Conservation (phyloP, 179 eudicot species). For the Amaranthus tricolor region DNA sequence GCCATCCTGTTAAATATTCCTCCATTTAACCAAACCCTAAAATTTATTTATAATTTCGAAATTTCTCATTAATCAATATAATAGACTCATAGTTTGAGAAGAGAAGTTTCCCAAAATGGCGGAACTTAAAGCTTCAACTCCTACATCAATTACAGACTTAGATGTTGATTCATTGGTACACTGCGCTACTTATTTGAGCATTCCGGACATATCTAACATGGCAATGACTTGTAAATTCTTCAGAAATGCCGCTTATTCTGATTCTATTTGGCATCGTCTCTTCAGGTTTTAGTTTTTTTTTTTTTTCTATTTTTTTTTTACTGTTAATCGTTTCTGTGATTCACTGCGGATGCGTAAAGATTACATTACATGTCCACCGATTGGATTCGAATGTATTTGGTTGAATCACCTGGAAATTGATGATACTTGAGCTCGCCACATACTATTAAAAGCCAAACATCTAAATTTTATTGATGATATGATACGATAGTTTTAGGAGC, state of each 20-base stretch:
- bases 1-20: neutral
- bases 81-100: neutral
- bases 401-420: too few relatives aligned
- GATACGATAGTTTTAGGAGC: too few relatives aligned
- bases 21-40: neutral
- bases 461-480: too few relatives aligned
- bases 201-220: slow-evolving; percentile 52
- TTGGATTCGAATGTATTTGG: too few relatives aligned
- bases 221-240: slow-evolving; percentile 57
- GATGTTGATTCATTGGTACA: slow-evolving; percentile 47
- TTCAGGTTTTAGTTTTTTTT: slow-evolving; percentile 41
- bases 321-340: neutral
- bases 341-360: too few relatives aligned
- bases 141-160: slow-evolving; percentile 41
- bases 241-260: slow-evolving; percentile 48
- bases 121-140: slow-evolving; percentile 9
- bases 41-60: neutral
- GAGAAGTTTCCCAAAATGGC: neutral
- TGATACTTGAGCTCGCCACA: too few relatives aligned
- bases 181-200: slow-evolving; percentile 48
- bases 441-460: too few relatives aligned
- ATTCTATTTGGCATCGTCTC: slow-evolving; percentile 56
- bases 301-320: neutral
- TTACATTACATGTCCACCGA: too few relatives aligned
- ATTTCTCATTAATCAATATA: neutral